Conservation (phyloP, 306 rosid genomes). For the Hippophae tibetana region DNA sequence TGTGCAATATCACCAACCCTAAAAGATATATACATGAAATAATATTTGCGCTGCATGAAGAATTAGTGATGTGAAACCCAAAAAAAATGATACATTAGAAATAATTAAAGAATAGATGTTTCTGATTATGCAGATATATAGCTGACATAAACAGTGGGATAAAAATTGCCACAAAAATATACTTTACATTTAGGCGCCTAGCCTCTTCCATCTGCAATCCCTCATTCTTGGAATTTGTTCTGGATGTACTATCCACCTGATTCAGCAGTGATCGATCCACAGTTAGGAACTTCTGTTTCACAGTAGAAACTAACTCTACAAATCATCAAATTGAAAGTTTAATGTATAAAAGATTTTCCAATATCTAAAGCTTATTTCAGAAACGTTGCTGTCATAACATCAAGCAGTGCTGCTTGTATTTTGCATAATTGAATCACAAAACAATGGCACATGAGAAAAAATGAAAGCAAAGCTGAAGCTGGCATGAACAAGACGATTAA, state of each 20-base stretch:
- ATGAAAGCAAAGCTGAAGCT: too few species aligned
- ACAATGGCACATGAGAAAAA: too few species aligned
- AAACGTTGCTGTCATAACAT: too few species aligned
- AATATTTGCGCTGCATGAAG: conserved; percentile 4
- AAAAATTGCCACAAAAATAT: conserved; percentile 27
- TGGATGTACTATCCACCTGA: conserved; percentile 34
- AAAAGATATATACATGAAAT: background rate
- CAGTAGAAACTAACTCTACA: too few species aligned
- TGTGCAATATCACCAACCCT: background rate
- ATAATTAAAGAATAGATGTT: conserved; percentile 23
- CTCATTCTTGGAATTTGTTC: conserved; percentile 7
- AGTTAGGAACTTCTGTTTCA: background rate
- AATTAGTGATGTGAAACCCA: conserved; percentile 1
- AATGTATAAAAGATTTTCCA: too few species aligned
- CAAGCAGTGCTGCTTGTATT: too few species aligned
- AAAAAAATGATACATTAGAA: conserved; percentile 20
- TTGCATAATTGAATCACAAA: too few species aligned
- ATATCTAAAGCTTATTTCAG: too few species aligned
- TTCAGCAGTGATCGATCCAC: conserved; percentile 10
- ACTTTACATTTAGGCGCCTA: conserved; percentile 23
- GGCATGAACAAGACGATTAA: too few species aligned
- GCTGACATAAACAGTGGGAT: conserved; percentile 29
- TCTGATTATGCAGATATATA: conserved; percentile 29
- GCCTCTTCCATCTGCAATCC: conserved; percentile 5
- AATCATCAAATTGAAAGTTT: too few species aligned